Evolutionary conservation across 2,329 filamentous ascomycete genomes (phyloP).

Genomic region (Acrodontium crateriforme): DNA sequence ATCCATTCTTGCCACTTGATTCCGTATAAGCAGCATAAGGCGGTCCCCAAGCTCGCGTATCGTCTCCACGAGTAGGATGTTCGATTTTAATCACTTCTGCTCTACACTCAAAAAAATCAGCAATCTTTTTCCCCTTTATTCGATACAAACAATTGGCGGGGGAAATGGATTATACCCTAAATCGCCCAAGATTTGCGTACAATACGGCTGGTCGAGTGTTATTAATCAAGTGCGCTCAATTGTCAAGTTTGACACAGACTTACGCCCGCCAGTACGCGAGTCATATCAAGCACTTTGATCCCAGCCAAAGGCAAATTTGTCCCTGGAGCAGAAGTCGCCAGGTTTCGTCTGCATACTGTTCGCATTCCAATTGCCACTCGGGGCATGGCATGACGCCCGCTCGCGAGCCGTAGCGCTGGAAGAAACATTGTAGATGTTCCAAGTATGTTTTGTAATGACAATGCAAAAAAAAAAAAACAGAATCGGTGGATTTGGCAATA

Average conservation of each 20-base stretch:
- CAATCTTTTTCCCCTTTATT: no score
- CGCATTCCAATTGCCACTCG: no score
- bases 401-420: no score
- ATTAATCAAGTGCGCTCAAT: constrained; percentile 4
- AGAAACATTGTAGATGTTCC: no score
- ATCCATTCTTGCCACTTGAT: constrained; percentile 40
- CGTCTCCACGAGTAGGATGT: constrained; percentile 80
- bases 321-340: constrained; percentile 28
- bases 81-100: constrained; percentile 97
- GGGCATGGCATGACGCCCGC: no score
- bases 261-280: constrained; percentile 85
- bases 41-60: constrained; percentile 91
- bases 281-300: constrained; percentile 89
- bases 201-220: constrained; percentile 58
- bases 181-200: constrained; percentile 91
- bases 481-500: no score
- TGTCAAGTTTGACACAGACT: not conserved
- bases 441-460: no score
- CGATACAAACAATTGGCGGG: constrained; percentile 11
- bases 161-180: constrained; percentile 56
- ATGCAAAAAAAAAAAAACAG: no score
- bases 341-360: constrained; percentile 24
- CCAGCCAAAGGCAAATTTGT: constrained; percentile 60
- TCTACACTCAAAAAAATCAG: constrained; percentile 31
- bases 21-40: constrained; percentile 69